These are phyloP conservation scores for Entomortierella chlamydospora DNA, from an alignment of 192 early-diverging fungal genomes.

Conservation along the genomic window DNA sequence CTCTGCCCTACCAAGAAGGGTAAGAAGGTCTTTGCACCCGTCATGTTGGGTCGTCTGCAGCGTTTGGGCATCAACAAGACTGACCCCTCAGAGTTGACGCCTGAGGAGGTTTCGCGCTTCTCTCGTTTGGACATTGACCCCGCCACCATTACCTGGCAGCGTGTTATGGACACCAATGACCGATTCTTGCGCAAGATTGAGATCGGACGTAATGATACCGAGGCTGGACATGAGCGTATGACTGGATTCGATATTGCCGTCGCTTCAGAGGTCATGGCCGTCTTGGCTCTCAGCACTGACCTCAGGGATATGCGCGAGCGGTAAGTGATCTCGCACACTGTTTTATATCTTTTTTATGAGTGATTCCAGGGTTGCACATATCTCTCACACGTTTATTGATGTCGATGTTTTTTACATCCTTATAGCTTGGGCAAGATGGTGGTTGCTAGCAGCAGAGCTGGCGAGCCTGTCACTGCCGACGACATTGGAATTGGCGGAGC, in stretches of 20 bases:
- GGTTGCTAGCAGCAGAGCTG: conserved; percentile 84
- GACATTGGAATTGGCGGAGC: conserved; percentile 97
- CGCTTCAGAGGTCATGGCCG: conserved; percentile 98
- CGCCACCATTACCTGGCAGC: conserved; percentile 94
- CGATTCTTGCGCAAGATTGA: conserved; percentile 94
- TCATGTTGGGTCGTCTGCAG: conserved; percentile 86
- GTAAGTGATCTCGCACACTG: background rate
- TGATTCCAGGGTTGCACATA: too few relatives aligned
- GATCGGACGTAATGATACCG: conserved; percentile 88
- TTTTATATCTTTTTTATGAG: background rate
- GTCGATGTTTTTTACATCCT: too few relatives aligned
- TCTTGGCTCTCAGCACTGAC: conserved; percentile 92
- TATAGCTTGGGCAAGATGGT: conserved; percentile 90
- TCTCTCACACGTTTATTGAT: background rate
- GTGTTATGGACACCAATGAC: conserved; percentile 98
- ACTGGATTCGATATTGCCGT: conserved; percentile 99
- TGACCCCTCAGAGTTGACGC: conserved; percentile 79
- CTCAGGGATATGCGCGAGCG: conserved; percentile 94
- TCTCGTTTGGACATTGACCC: conserved; percentile 95
- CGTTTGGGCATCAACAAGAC: conserved; percentile 89
- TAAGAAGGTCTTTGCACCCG: conserved; percentile 78
- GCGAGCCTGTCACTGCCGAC: conserved; percentile 92
- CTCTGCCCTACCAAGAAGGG: conserved; percentile 92
- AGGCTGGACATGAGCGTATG: conserved; percentile 86
- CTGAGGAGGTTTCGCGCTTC: conserved; percentile 82